phyloP scores from a whole-genome alignment of 768 basidiomycete genomes.

The Lepiota subincarnata region DNA sequence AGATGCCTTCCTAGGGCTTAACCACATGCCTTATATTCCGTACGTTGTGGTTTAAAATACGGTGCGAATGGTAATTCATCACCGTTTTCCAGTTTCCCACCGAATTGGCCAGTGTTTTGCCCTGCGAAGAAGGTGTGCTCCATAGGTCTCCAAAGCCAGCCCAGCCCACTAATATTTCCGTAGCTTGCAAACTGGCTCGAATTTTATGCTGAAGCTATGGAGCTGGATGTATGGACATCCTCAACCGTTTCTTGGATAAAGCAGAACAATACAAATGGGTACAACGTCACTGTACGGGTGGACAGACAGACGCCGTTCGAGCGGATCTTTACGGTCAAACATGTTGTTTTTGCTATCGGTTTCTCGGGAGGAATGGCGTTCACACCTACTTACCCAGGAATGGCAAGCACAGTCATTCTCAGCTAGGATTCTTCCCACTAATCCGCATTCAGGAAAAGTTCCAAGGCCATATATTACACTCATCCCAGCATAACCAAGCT shows the following conservation, averaged over 20 bases:
- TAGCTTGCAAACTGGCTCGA: background rate
- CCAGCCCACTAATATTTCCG: background rate
- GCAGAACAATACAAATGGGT: background rate
- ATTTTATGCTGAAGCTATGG: slow-evolving; percentile 1
- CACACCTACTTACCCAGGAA: slow-evolving; percentile 44
- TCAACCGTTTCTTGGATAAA: background rate
- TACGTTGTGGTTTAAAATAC: slow-evolving; percentile 12
- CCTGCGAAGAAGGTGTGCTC: slow-evolving; percentile 41
- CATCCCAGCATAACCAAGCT: slow-evolving; percentile 42
- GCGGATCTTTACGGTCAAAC: slow-evolving; percentile 36
- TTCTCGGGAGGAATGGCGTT: slow-evolving; percentile 39
- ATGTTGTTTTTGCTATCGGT: slow-evolving; percentile 55
- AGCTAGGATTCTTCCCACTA: background rate
- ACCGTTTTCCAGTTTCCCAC: slow-evolving; percentile 40
- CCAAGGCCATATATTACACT: slow-evolving; percentile 52
- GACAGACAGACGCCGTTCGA: slow-evolving; percentile 19
- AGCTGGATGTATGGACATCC: background rate
- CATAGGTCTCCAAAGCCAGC: background rate
- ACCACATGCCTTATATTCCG: slow-evolving; percentile 8
- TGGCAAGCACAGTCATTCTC: slow-evolving; percentile 20
- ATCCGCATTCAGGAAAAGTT: slow-evolving; percentile 32
- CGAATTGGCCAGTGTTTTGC: slow-evolving; percentile 53
- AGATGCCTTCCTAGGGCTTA: slow-evolving; percentile 28
- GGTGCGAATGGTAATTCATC: too few relatives aligned
- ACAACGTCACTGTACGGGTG: background rate